Evolutionary conservation across 768 basidiomycete genomes (phyloP).

Genomic region (Lactarius psammicola): DNA sequence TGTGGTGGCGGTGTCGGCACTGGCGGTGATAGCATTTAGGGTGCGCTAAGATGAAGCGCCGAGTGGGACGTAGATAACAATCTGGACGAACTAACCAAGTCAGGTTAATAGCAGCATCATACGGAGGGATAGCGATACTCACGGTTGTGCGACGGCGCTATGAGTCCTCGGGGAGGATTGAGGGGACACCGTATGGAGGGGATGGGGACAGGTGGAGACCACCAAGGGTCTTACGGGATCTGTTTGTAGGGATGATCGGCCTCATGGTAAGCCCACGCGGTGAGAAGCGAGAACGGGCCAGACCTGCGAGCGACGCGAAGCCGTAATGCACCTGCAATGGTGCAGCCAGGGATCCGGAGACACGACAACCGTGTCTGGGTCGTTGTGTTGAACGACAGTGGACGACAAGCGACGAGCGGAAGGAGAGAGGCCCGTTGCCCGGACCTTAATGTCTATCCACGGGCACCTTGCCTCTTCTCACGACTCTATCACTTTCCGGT

Average conservation of each 20-base stretch:
- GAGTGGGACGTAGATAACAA: constrained; percentile 15
- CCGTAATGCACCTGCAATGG: constrained; percentile 7
- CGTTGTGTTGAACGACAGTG: neutral
- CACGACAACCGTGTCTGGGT: constrained; percentile 1
- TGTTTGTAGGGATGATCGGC: constrained; percentile 26
- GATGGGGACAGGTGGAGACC: constrained; percentile 19
- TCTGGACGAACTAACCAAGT: neutral
- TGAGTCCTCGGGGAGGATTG: constrained; percentile 15
- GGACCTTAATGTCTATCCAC: neutral
- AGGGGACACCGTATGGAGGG: constrained; percentile 20
- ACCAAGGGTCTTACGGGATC: constrained; percentile 17
- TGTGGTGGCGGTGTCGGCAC: constrained; percentile 22
- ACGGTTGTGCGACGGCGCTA: constrained; percentile 12
- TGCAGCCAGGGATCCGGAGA: neutral
- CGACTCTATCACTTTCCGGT: constrained; percentile 24
- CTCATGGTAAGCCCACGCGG: constrained; percentile 30
- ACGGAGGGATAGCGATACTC: constrained; percentile 4
- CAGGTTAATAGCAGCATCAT: neutral
- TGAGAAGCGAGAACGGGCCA: constrained; percentile 25
- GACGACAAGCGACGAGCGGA: neutral
- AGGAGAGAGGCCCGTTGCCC: constrained; percentile 6
- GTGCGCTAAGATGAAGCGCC: constrained; percentile 25
- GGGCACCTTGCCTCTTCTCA: constrained; percentile 6
- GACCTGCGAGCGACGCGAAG: constrained; percentile 19
- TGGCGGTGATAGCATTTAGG: constrained; percentile 25